Percentiles rank a stretch among this genome's conserved stretches.
Evolutionary conservation across 2,329 filamentous ascomycete genomes (phyloP).

Genomic region (Botrytis galanthina): DNA sequence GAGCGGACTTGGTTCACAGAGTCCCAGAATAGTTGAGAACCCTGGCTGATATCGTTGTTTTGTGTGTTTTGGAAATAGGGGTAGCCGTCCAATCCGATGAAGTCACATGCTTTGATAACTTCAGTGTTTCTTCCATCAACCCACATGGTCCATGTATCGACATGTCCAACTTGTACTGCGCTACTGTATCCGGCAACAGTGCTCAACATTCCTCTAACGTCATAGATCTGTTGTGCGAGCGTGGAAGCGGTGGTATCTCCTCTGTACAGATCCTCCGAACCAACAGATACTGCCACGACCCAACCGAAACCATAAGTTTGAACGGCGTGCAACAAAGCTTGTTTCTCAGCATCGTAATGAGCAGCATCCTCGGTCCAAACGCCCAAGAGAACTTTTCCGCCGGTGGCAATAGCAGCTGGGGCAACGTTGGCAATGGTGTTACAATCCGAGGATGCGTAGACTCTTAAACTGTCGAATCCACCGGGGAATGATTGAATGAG

Average conservation of each 20-base stretch:
- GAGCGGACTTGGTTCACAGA: constrained; percentile 36
- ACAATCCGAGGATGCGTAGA: constrained; percentile 59
- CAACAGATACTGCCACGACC: constrained; percentile 60
- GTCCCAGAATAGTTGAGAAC: constrained; percentile 52
- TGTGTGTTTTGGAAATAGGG: constrained; percentile 62
- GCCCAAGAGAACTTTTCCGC: constrained; percentile 61
- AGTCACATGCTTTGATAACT: constrained; percentile 63
- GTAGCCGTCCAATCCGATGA: constrained; percentile 63
- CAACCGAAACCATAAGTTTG: constrained; percentile 55
- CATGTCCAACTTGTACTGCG: constrained; percentile 58
- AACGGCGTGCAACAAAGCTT: constrained; percentile 57
- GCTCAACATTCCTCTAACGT: constrained; percentile 52
- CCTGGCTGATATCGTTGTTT: constrained; percentile 55
- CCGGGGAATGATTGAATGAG: constrained; percentile 48
- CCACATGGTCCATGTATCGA: constrained; percentile 67
- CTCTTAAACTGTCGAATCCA: constrained; percentile 54
- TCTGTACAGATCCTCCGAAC: constrained; percentile 67
- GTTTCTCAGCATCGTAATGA: constrained; percentile 59
- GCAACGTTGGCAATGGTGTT: constrained; percentile 49
- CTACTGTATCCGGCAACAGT: constrained; percentile 48
- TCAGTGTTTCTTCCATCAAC: constrained; percentile 56
- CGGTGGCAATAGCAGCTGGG: constrained; percentile 58
- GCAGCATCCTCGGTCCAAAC: constrained; percentile 58
- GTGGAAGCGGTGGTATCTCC: constrained; percentile 39
- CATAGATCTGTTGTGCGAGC: constrained; percentile 42